Evolutionary conservation across 2,329 filamentous ascomycete genomes (phyloP), one percentile per base, ranked within the genome.

Genomic region (Verticillium nonalfalfae): DNA sequence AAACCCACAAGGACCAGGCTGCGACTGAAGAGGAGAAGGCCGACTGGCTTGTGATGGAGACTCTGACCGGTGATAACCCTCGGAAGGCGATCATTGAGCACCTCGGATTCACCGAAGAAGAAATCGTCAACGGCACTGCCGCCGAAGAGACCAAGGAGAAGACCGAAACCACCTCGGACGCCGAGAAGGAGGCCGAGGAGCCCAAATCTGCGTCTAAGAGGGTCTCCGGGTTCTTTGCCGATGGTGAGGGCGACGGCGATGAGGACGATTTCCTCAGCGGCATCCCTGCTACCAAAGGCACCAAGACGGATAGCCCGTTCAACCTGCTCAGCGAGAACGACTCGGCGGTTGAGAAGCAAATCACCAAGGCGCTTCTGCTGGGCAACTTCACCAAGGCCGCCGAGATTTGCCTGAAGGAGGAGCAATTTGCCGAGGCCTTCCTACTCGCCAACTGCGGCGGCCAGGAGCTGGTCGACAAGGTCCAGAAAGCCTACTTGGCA

Each of bases 371-470:
- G 36, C 78, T 99, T 62, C 90, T 98, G 79, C 82, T 98, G 10
- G 95, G 95, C 7, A 86, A 96, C 66, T 99, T 99, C 70, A 87
- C 93, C 61, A 90, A 90, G 72, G 95, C 95, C 18, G 88, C 96
- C 62, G 90, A 96, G 61, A 86, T 97, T 59, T 97, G 93, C 68
- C 78, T 99, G 15, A 88, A 91, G 69, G 92, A 97, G 74, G 88
- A 96, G 66, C 88, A 93, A 59, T 87, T 98, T 73, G 95, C 95
- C 0, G 95, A 99, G 77, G 95, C 95, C 45, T 97, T 99, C 76
- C 92, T 99, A 80, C 94, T 99, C 72, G 95, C 96, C 56, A 97
- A 98, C 69, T 98, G 93, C 70, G 93, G 95, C 62, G 95, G 94
- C 57, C 92, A 96, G 73, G 90, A 93, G 66, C 90, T 96, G 63